Evolutionary conservation across 169 alveolate species (phyloP).

Genomic region (Theileria parva): DNA sequence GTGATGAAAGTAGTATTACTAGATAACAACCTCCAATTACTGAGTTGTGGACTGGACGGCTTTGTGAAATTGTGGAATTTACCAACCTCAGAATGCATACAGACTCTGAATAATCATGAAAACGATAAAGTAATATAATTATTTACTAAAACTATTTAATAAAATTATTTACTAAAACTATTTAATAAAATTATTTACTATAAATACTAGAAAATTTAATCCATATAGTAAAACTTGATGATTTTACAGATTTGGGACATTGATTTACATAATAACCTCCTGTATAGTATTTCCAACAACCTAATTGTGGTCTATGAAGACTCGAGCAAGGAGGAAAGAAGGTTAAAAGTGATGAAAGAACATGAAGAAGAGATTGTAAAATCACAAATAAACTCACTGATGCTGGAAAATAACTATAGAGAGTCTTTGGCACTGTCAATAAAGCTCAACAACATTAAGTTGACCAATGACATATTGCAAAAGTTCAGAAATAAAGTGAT

Average conservation of each 20-base stretch:
- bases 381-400: constrained; percentile 50
- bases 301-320: constrained; percentile 55
- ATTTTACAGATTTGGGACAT: constrained; percentile 42
- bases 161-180: neutral
- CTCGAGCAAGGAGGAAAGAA: constrained; percentile 29
- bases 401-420: constrained; percentile 38
- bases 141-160: neutral
- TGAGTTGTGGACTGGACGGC: constrained; percentile 62
- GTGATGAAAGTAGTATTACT: constrained; percentile 51
- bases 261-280: constrained; percentile 16
- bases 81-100: constrained; percentile 60
- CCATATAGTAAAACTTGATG: neutral
- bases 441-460: constrained; percentile 45
- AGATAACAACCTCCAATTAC: constrained; percentile 49
- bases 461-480: constrained; percentile 49
- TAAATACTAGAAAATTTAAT: neutral
- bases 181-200: neutral
- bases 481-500: constrained; percentile 27
- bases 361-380: constrained; percentile 52
- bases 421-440: constrained; percentile 54
- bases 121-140: constrained; percentile 25
- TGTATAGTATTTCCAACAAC: constrained; percentile 44
- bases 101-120: constrained; percentile 53
- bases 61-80: constrained; percentile 62
- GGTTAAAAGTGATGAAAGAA: constrained; percentile 32